These are phyloP conservation scores for Ephemerocybe angulata DNA, from an alignment of 768 basidiomycete species.

Conservation along the genomic window DNA sequence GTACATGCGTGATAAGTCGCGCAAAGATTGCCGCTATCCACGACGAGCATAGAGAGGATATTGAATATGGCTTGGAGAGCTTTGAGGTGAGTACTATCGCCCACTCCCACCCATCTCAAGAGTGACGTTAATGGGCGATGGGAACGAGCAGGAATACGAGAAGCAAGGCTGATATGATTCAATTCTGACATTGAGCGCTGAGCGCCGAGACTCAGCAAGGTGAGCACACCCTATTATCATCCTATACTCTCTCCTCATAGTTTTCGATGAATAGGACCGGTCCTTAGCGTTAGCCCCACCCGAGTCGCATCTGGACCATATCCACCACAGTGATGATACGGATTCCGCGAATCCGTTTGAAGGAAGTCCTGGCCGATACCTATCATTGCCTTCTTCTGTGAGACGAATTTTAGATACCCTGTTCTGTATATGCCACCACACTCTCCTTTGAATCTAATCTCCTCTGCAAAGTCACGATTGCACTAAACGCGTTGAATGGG, in stretches of 20 bases:
- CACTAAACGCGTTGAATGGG: too few relatives aligned
- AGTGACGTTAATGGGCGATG: not conserved
- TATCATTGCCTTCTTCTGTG: not conserved
- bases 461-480: too few relatives aligned
- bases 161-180: not conserved
- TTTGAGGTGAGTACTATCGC: conserved; percentile 1
- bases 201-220: too few relatives aligned
- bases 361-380: not conserved
- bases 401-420: too few relatives aligned
- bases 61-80: conserved; percentile 10
- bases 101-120: not conserved
- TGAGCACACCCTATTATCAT: too few relatives aligned
- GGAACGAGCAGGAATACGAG: not conserved
- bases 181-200: too few relatives aligned
- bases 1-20: conserved; percentile 11
- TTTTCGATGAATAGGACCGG: too few relatives aligned
- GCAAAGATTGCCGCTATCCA: conserved; percentile 3
- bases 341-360: conserved; percentile 2
- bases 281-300: not conserved
- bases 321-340: not conserved
- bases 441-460: too few relatives aligned
- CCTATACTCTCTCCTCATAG: too few relatives aligned
- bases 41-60: conserved; percentile 6
- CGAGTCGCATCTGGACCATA: not conserved
- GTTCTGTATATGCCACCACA: too few relatives aligned